Evolutionary conservation across 306 rosid genomes (phyloP).

Genomic region (Sechiopsis laciniata): DNA sequence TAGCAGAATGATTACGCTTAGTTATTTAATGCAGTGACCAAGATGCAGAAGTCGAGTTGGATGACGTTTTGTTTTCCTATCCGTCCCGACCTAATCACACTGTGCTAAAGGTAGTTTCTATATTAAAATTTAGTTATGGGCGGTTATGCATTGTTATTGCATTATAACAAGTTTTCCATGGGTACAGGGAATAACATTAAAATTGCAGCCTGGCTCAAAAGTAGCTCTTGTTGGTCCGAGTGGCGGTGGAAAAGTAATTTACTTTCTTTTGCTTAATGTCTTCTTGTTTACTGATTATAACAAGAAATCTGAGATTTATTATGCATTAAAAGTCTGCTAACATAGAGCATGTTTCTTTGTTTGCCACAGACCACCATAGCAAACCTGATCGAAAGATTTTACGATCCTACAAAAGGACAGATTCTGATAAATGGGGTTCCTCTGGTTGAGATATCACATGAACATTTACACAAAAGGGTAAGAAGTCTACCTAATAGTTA

Average conservation of each 20-base stretch:
- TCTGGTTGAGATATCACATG: conserved; percentile 66
- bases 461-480: conserved; percentile 71
- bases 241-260: conserved; percentile 76
- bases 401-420: conserved; percentile 69
- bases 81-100: conserved; percentile 74
- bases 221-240: conserved; percentile 92
- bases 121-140: background rate
- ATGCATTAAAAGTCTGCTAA: background rate
- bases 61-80: conserved; percentile 80
- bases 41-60: conserved; percentile 70
- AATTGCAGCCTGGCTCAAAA: conserved; percentile 63
- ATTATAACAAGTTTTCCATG: conserved; percentile 6
- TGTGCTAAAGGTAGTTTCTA: conserved; percentile 55
- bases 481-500: background rate
- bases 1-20: background rate
- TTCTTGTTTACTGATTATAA: background rate
- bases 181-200: conserved; percentile 63
- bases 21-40: conserved; percentile 44
- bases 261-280: background rate
- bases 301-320: background rate
- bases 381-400: conserved; percentile 80
- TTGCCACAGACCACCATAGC: conserved; percentile 79
- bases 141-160: background rate
- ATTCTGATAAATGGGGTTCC: conserved; percentile 67
- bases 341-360: conserved; percentile 12